Evolutionary conservation across 306 rosid species (phyloP).

Genomic region (Gillenia trifoliata): DNA sequence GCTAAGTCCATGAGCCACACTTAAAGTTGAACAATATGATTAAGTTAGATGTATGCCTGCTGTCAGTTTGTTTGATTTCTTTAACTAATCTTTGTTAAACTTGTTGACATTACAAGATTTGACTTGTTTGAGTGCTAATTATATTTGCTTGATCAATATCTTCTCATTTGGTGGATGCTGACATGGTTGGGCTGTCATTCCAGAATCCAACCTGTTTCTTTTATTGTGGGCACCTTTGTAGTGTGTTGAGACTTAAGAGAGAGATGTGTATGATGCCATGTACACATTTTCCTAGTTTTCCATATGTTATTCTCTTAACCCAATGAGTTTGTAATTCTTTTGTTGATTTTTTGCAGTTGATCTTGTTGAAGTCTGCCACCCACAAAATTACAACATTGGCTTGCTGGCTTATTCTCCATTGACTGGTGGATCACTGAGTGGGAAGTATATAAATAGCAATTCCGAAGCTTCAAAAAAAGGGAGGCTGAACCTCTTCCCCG

Average conservation of each 20-base stretch:
- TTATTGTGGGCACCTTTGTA: background rate
- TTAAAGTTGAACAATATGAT: background rate
- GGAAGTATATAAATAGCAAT: conserved; percentile 67
- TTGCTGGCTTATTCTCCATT: conserved; percentile 82
- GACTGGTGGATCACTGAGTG: conserved; percentile 66
- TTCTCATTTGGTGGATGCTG: background rate
- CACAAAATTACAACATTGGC: conserved; percentile 72
- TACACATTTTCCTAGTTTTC: background rate
- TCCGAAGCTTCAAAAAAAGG: conserved; percentile 61
- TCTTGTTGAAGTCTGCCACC: conserved; percentile 90
- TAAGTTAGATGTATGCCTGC: background rate
- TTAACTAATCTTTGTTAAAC: background rate
- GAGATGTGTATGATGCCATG: background rate
- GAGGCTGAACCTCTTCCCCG: conserved; percentile 78
- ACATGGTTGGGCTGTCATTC: background rate
- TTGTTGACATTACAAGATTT: background rate
- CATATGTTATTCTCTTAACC: background rate
- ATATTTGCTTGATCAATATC: background rate
- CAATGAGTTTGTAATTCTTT: conserved; percentile 1
- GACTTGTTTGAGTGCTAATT: background rate
- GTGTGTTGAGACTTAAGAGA: background rate
- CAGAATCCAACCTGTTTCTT: background rate
- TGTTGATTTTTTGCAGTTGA: conserved; percentile 50
- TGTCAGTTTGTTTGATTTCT: background rate
- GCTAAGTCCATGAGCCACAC: background rate